Evolutionary conservation across 768 basidiomycete genomes (phyloP).

Genomic region (Russula brevipes): DNA sequence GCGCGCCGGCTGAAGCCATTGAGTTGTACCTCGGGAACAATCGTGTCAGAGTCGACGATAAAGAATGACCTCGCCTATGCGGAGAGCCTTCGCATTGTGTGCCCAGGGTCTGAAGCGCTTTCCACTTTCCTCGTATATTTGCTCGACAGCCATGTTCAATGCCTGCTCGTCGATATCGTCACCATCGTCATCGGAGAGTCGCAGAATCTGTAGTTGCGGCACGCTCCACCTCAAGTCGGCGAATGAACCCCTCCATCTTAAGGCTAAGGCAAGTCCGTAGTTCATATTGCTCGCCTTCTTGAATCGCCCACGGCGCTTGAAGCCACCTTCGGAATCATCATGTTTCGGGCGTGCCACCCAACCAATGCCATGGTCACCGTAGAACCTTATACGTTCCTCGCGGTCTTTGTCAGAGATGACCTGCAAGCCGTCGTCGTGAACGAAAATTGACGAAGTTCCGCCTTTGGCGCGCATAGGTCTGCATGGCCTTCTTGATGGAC

Average conservation of each 20-base stretch:
- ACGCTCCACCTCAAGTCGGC: slow-evolving; percentile 41
- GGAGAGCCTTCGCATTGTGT: slow-evolving; percentile 64
- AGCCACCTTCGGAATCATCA: slow-evolving; percentile 54
- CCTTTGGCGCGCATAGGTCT: slow-evolving; percentile 89
- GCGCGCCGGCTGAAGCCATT: not conserved
- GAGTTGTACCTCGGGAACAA: slow-evolving; percentile 60
- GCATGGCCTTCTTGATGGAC: slow-evolving; percentile 81
- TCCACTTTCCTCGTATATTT: slow-evolving; percentile 56
- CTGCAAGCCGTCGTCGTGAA: slow-evolving; percentile 84
- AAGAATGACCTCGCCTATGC: slow-evolving; percentile 75
- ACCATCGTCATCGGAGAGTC: slow-evolving; percentile 39
- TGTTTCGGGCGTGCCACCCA: slow-evolving; percentile 82
- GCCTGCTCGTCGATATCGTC: slow-evolving; percentile 66
- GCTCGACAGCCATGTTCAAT: slow-evolving; percentile 67
- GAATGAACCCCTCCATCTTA: slow-evolving; percentile 49
- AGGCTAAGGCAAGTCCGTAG: slow-evolving; percentile 66
- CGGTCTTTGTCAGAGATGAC: slow-evolving; percentile 56
- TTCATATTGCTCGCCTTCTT: slow-evolving; percentile 96
- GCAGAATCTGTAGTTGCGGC: slow-evolving; percentile 33
- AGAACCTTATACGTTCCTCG: slow-evolving; percentile 64
- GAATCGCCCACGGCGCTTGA: slow-evolving; percentile 80
- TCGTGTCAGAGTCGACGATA: slow-evolving; percentile 75
- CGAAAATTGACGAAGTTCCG: slow-evolving; percentile 69
- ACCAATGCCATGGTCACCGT: slow-evolving; percentile 70
- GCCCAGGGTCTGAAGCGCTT: slow-evolving; percentile 68